phyloP scores from a whole-genome alignment of 1,139 yeast species.

The Suhomyces panamericanus region DNA sequence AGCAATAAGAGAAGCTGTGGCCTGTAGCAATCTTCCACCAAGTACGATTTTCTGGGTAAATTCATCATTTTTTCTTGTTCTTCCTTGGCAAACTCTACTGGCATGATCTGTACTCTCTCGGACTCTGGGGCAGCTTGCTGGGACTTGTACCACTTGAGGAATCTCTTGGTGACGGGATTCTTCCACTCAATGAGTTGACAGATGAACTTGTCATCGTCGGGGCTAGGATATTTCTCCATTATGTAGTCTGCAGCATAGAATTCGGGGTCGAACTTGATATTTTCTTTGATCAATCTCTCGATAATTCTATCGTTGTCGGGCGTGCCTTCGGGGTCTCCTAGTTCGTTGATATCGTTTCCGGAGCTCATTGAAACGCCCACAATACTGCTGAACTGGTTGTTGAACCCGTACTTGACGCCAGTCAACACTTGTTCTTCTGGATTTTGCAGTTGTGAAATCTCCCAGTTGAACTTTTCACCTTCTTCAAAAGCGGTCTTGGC shows the following conservation, averaged over 20 bases:
- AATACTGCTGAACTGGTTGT: conserved; percentile 60
- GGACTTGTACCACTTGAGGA: conserved; percentile 51
- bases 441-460: conserved; percentile 52
- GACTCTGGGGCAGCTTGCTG: conserved; percentile 24
- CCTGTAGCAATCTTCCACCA: conserved; percentile 51
- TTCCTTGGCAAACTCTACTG: conserved; percentile 53
- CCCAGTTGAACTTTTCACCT: conserved; percentile 81
- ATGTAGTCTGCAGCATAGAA: conserved; percentile 85
- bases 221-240: conserved; percentile 54
- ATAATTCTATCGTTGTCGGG: conserved; percentile 55
- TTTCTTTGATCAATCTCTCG: conserved; percentile 69
- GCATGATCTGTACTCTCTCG: conserved; percentile 30
- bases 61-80: conserved; percentile 68
- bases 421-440: conserved; percentile 5
- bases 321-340: conserved; percentile 74
- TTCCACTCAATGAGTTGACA: conserved; percentile 56
- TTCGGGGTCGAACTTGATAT: conserved; percentile 80
- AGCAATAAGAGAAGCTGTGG: conserved; percentile 56
- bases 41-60: conserved; percentile 63
- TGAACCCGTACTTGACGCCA: conserved; percentile 68
- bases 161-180: conserved; percentile 46
- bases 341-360: conserved; percentile 90
- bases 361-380: conserved; percentile 66
- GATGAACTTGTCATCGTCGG: conserved; percentile 57
- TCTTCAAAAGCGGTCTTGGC: conserved; percentile 24